These are phyloP conservation scores for Pythium plurisporium DNA, from an alignment of 352 stramenopile species.

Conservation along the genomic window DNA sequence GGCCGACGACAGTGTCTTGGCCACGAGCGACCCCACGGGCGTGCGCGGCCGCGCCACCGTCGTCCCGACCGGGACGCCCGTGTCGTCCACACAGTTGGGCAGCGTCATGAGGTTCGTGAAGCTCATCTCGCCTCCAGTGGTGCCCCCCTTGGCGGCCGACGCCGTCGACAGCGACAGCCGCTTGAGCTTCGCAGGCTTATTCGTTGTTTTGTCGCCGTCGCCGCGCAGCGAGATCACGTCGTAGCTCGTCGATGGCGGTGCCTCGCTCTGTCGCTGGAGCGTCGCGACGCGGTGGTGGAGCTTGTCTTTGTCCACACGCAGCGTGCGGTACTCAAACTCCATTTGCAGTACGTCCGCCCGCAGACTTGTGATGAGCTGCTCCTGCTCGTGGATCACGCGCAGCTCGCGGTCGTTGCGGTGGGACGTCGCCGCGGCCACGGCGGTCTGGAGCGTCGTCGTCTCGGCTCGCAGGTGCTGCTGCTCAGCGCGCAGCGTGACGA, in stretches of 20 bases:
- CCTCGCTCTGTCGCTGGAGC: conserved; percentile 24
- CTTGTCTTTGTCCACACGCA: conserved; percentile 36
- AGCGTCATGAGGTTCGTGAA: conserved; percentile 64
- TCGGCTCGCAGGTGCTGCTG: conserved; percentile 45
- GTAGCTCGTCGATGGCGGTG: conserved; percentile 22
- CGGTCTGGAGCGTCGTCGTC: conserved; percentile 31
- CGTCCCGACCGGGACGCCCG: not conserved
- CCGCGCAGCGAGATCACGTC: conserved; percentile 39
- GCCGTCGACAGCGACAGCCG: conserved; percentile 9
- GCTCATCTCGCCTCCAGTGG: conserved; percentile 19
- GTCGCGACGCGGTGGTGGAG: conserved; percentile 32
- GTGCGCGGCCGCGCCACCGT: conserved; percentile 14
- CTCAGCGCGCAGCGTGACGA: conserved; percentile 33
- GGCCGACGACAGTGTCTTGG: conserved; percentile 55
- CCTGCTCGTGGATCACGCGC: conserved; percentile 34
- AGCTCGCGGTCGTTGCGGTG: conserved; percentile 26
- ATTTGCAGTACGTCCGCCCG: conserved; percentile 54
- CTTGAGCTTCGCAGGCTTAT: conserved; percentile 32
- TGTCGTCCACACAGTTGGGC: conserved; percentile 39
- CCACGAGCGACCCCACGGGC: conserved; percentile 40
- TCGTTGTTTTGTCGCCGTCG: conserved; percentile 17
- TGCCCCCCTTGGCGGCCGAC: not conserved
- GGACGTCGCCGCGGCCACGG: conserved; percentile 22
- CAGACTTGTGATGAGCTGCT: conserved; percentile 47
- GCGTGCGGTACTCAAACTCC: conserved; percentile 62